Percentiles rank a stretch among this genome's conserved stretches.
These are phyloP conservation scores for Ophiocordyceps australis DNA, from an alignment of 2,329 filamentous ascomycete genomes.

Conservation along the genomic window DNA sequence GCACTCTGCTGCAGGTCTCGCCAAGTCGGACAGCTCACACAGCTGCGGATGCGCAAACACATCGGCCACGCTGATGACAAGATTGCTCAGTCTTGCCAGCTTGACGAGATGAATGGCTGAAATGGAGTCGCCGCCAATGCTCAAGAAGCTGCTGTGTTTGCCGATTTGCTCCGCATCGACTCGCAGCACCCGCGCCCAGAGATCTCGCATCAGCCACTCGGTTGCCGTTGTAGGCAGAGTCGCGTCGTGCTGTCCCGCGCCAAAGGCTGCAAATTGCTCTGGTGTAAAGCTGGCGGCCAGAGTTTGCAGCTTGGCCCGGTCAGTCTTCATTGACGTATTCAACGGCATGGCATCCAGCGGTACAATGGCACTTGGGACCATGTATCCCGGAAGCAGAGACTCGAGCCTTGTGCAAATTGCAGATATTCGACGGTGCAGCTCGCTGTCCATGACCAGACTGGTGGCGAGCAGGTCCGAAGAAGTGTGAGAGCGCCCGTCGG, in stretches of 20 bases:
- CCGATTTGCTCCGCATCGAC: constrained; percentile 6
- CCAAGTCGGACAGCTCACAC: background rate
- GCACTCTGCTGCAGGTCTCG: too few relatives aligned
- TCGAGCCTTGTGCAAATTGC: background rate
- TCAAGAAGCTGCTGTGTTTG: constrained; percentile 8
- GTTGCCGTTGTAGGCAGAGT: background rate
- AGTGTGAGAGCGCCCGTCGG: too few relatives aligned
- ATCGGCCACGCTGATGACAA: constrained; percentile 1
- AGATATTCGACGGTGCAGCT: too few relatives aligned
- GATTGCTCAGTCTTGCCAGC: constrained; percentile 2
- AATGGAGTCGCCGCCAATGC: constrained; percentile 12
- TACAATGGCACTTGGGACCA: background rate
- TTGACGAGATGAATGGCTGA: constrained; percentile 7
- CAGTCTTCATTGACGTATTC: background rate
- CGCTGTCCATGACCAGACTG: background rate
- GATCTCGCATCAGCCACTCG: background rate
- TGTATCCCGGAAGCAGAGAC: background rate
- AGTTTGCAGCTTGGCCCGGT: background rate
- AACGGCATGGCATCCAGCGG: background rate
- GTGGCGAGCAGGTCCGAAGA: background rate
- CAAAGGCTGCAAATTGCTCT: background rate
- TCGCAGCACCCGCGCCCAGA: constrained; percentile 15
- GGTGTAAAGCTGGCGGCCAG: background rate
- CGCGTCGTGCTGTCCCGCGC: background rate
- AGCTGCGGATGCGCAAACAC: background rate